Evolutionary conservation across 306 rosid genomes (phyloP), one percentile per base, ranked within the genome.

Genomic region (Pyrus pyrifolia): DNA sequence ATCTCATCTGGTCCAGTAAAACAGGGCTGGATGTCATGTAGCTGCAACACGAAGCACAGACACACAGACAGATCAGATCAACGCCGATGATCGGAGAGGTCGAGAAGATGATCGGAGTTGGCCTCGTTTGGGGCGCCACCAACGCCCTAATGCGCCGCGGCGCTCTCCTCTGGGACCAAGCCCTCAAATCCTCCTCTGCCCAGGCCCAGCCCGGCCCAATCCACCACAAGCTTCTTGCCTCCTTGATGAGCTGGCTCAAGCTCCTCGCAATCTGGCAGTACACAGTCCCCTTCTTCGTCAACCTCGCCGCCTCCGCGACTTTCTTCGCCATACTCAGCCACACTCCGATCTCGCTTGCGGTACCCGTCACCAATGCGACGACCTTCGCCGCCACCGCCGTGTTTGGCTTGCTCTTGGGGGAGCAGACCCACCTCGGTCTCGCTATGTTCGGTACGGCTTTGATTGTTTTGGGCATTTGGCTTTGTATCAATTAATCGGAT

Each of bases 351-450:
- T 94, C 96, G 70, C 85, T 85, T 60, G 90, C 96, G 33, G 96
- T 94, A 51, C 98, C 97, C 17, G 91, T 94, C 86, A 94, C 98
- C 77, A 94, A 94, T 75, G 97, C 98, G 68, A 92, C 96, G 65
- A 92, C 98, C 4, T 92, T 94, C 62, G 93, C 95, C 44, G 83
- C 98, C 88, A 94, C 97, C 11, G 95, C 96, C 42, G 61, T 90
- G 19, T 87, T 89, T 35, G 96, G 91, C 53, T 76, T 81, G 58
- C 90, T 94, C 22, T 86, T 92, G 31, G 95, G 95, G 10, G 97
- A 94, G 77, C 80, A 74, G 33, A 88, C 91, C 18, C 90, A 83
- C 33, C 81, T 87, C 64, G 86, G 81, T 14, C 83, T 83, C 49
- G 91, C 98, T 69, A 67, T 87, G 78, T 72, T 90, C 11, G 98